A percentile compares a stretch with the other conserved stretches of the same genome.
phyloP scores from a whole-genome alignment of 1,284 basidiomycete species.

The Grifola frondosa region DNA sequence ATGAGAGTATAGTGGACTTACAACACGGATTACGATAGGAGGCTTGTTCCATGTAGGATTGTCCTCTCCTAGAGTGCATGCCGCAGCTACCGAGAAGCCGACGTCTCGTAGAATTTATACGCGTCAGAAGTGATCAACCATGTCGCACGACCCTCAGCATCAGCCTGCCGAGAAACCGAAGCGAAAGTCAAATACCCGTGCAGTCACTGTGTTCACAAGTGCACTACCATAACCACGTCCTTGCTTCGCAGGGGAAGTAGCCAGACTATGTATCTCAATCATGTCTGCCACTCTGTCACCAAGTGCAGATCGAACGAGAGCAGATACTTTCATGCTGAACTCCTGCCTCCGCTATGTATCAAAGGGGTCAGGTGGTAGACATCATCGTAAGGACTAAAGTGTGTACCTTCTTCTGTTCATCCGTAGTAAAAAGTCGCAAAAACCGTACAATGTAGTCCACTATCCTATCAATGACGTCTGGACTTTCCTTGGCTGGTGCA shows the following conservation, averaged over 20 bases:
- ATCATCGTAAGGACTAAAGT: too few relatives aligned
- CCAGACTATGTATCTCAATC: conserved; percentile 2
- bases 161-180: background rate
- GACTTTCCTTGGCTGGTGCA: too few relatives aligned
- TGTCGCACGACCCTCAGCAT: background rate
- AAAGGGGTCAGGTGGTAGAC: too few relatives aligned
- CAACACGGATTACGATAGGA: conserved; percentile 2
- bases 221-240: conserved; percentile 6
- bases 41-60: conserved; percentile 5
- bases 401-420: too few relatives aligned
- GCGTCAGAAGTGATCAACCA: conserved; percentile 5
- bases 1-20: too few relatives aligned
- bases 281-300: conserved; percentile 1
- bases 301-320: conserved; percentile 4
- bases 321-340: background rate
- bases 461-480: too few relatives aligned
- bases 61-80: background rate
- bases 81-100: conserved; percentile 4
- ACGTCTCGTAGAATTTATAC: conserved; percentile 7
- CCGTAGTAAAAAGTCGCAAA: too few relatives aligned
- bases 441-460: too few relatives aligned
- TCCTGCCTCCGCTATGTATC: conserved; percentile 12
- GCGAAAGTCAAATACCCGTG: background rate
- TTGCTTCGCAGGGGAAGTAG: conserved; percentile 1
- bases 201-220: background rate